Evolutionary conservation across 148 eudicot genomes (phyloP).

Genomic region (Silene latifolia): DNA sequence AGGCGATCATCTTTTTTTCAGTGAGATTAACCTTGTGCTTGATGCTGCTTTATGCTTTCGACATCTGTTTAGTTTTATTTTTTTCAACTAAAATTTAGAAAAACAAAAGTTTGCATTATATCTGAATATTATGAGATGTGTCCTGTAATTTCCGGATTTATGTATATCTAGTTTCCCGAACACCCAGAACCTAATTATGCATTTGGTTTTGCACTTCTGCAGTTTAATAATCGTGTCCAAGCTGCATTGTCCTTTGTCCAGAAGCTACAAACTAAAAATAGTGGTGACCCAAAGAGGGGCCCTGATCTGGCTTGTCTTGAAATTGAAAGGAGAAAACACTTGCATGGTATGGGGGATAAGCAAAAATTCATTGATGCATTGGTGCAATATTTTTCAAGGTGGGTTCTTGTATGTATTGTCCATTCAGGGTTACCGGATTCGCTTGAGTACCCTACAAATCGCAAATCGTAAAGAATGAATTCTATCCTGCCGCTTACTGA

Average conservation of each 20-base stretch:
- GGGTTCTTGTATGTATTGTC: slow-evolving; percentile 5
- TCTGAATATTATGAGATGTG: background rate
- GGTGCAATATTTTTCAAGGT: slow-evolving; percentile 73
- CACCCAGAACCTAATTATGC: background rate
- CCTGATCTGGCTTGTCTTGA: slow-evolving; percentile 79
- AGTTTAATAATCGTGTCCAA: slow-evolving; percentile 70
- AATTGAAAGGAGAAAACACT: slow-evolving; percentile 71
- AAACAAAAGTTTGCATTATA: background rate
- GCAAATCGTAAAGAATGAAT: too few species aligned
- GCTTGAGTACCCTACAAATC: too few species aligned
- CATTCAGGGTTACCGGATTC: background rate
- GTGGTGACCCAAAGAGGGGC: slow-evolving; percentile 60
- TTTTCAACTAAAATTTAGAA: background rate
- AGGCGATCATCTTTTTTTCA: background rate
- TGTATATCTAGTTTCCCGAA: background rate
- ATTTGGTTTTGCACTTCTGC: slow-evolving; percentile 37
- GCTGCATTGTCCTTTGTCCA: slow-evolving; percentile 60
- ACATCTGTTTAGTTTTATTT: background rate
- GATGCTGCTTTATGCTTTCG: background rate
- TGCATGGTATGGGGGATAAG: slow-evolving; percentile 66
- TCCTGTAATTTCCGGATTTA: background rate
- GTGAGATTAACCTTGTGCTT: background rate
- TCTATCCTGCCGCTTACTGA: too few species aligned
- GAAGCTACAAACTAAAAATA: slow-evolving; percentile 43
- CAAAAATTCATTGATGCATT: slow-evolving; percentile 53